Conservation (phyloP, 257 asterid genomes). For the Leonotis leonurus region DNA sequence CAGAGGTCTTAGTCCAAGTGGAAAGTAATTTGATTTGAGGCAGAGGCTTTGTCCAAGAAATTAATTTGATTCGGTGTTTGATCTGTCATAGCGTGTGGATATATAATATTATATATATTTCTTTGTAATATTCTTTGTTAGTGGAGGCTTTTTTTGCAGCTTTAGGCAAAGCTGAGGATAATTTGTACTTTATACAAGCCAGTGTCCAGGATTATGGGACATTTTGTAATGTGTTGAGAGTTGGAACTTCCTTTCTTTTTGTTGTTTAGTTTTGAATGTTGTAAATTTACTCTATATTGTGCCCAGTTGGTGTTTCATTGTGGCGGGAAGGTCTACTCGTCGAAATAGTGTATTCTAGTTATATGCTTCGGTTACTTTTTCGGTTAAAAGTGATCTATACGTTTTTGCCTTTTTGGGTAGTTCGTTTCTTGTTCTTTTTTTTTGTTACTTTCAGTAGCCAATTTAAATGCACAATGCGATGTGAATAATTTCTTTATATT, state of each 20-base stretch:
- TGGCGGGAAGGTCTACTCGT: background rate
- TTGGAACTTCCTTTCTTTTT: background rate
- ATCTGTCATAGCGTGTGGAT: conserved; percentile 52
- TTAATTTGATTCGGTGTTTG: conserved; percentile 26
- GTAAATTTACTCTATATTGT: background rate
- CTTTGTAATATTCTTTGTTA: conserved; percentile 78
- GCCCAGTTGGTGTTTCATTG: background rate
- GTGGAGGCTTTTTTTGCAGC: conserved; percentile 68
- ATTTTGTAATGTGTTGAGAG: conserved; percentile 9
- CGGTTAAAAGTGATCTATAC: background rate
- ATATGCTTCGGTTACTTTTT: background rate
- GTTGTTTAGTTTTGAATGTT: background rate
- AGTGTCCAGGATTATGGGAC: conserved; percentile 5
- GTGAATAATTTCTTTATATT: too few relatives aligned
- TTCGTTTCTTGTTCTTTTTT: background rate
- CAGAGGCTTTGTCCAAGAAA: conserved; percentile 19
- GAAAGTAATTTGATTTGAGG: conserved; percentile 24
- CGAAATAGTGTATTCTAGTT: background rate
- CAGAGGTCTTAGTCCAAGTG: conserved; percentile 5
- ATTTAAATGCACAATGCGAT: too few relatives aligned
- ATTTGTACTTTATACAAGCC: conserved; percentile 24
- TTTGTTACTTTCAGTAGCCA: too few relatives aligned
- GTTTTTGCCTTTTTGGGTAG: background rate
- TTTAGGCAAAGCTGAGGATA: conserved; percentile 52
- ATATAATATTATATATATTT: conserved; percentile 8